Evolutionary conservation across 2,329 filamentous ascomycete species (phyloP).

Genomic region (Trichoderma sp.): DNA sequence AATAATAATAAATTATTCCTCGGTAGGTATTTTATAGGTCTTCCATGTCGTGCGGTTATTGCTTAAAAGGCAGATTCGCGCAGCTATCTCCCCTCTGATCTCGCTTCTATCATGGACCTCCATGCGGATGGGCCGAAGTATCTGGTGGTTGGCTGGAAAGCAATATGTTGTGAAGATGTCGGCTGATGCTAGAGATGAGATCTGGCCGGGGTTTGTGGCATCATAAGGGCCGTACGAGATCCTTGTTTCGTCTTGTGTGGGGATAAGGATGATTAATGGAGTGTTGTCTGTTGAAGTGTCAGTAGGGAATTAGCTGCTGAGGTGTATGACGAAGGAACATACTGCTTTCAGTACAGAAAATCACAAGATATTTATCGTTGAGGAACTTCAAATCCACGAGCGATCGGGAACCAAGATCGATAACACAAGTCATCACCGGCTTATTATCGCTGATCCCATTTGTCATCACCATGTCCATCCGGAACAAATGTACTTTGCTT

Average conservation of each 20-base stretch:
- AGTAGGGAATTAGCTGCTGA: not conserved
- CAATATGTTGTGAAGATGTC: constrained; percentile 33
- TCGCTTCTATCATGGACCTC: constrained; percentile 53
- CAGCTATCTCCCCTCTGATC: constrained; percentile 52
- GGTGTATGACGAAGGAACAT: constrained; percentile 19
- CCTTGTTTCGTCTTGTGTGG: constrained; percentile 41
- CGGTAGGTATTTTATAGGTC: constrained; percentile 48
- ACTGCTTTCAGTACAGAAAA: constrained; percentile 57
- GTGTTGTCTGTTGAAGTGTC: constrained; percentile 34
- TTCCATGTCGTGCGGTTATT: constrained; percentile 52
- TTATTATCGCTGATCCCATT: constrained; percentile 61
- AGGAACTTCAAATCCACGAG: constrained; percentile 70
- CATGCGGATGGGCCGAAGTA: constrained; percentile 52
- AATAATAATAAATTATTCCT: not conserved
- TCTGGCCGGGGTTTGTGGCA: constrained; percentile 29
- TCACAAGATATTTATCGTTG: constrained; percentile 61
- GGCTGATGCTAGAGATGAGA: constrained; percentile 16
- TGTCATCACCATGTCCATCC: constrained; percentile 53
- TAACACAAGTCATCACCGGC: constrained; percentile 44
- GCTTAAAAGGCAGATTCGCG: constrained; percentile 56
- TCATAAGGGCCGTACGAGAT: constrained; percentile 46
- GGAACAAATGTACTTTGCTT: constrained; percentile 60
- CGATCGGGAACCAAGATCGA: constrained; percentile 49
- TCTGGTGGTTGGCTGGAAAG: constrained; percentile 37
- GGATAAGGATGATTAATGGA: constrained; percentile 41